These are phyloP conservation scores for Quercus lobata DNA, from an alignment of 331 rosid genomes.

Conservation along the genomic window DNA sequence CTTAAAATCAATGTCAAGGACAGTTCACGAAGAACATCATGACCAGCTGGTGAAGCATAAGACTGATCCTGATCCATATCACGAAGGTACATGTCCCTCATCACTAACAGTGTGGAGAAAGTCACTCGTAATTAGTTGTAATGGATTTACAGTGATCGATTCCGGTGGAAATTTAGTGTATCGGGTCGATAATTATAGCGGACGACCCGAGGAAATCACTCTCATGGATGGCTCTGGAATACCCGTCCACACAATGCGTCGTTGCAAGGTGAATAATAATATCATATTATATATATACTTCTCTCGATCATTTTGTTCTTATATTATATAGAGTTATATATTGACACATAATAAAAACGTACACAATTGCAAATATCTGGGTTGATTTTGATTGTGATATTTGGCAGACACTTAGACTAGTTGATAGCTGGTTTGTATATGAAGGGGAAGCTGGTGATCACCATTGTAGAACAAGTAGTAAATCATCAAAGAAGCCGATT, in stretches of 20 bases:
- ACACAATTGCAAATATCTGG: too few species aligned
- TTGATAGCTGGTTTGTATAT: slow-evolving; percentile 57
- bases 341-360: background rate
- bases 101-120: slow-evolving; percentile 80
- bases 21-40: slow-evolving; percentile 53
- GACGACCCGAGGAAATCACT: slow-evolving; percentile 58
- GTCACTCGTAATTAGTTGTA: slow-evolving; percentile 63
- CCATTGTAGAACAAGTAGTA: background rate
- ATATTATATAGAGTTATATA: too few species aligned
- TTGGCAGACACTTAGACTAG: slow-evolving; percentile 56
- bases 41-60: slow-evolving; percentile 17
- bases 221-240: slow-evolving; percentile 84
- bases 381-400: slow-evolving; percentile 6
- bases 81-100: slow-evolving; percentile 5
- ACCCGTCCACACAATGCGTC: slow-evolving; percentile 63
- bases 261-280: slow-evolving; percentile 44
- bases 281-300: too few species aligned
- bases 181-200: slow-evolving; percentile 71
- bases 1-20: slow-evolving; percentile 46
- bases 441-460: slow-evolving; percentile 51
- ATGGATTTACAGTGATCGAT: slow-evolving; percentile 84
- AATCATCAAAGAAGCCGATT: slow-evolving; percentile 36
- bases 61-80: background rate
- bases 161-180: slow-evolving; percentile 66
- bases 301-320: too few species aligned